A percentile compares a stretch with the other conserved stretches of the same genome.
phyloP scores from a whole-genome alignment of 2,329 filamentous ascomycete genomes.

The Chrysosphaeria jannelii region DNA sequence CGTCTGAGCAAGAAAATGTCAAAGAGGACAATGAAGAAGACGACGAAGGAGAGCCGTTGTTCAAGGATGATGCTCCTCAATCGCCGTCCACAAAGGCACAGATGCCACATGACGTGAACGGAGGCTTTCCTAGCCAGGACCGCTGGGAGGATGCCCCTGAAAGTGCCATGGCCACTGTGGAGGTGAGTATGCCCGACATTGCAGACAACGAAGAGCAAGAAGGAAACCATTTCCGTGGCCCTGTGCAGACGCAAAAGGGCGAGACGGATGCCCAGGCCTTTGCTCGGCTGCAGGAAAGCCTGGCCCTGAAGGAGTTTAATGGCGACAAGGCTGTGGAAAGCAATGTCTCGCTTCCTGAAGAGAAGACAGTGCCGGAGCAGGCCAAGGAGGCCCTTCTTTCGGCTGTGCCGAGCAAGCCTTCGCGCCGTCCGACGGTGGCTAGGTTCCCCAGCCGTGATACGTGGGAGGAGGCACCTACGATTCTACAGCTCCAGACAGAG shows the following conservation, averaged over 20 bases:
- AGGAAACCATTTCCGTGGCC: conserved; percentile 4
- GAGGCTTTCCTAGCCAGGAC: conserved; percentile 73
- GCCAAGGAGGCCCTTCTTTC: no score
- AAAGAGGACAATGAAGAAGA: conserved; percentile 42
- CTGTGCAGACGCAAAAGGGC: conserved; percentile 11
- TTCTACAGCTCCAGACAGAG: conserved; percentile 47
- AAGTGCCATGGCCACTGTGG: conserved; percentile 49
- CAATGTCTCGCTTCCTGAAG: no score
- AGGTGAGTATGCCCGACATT: conserved; percentile 41
- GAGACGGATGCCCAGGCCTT: conserved; percentile 33
- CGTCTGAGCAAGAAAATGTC: conserved; percentile 32
- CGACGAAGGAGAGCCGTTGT: conserved; percentile 75
- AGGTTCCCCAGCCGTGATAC: conserved; percentile 79
- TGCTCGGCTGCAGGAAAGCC: conserved; percentile 31
- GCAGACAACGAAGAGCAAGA: conserved; percentile 7
- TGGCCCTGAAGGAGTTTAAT: conserved; percentile 19
- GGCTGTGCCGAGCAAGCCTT: no score
- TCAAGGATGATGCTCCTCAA: conserved; percentile 39
- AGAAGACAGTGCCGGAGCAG: no score
- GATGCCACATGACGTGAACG: conserved; percentile 18
- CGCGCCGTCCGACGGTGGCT: not conserved
- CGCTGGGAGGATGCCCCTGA: conserved; percentile 91
- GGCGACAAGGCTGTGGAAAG: no score
- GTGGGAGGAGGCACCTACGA: conserved; percentile 83
- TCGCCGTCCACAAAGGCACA: conserved; percentile 9